Conservation (phyloP, 2,329 filamentous ascomycete genomes). For the Fusarium algeriense region DNA sequence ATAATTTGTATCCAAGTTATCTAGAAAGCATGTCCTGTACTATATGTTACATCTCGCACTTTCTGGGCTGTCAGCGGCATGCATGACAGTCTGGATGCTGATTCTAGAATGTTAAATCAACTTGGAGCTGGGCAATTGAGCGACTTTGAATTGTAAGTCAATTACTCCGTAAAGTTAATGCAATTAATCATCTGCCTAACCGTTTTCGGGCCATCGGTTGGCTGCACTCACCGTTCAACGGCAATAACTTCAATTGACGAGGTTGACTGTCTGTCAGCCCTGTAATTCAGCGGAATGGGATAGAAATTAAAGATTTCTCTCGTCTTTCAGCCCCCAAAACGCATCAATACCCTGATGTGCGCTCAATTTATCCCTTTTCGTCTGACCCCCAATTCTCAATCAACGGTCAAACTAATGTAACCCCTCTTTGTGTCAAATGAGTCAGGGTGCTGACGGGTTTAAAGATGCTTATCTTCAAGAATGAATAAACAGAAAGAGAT, state of each 20-base stretch:
- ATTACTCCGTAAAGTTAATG: neutral
- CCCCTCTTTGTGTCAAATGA: slow-evolving; percentile 12
- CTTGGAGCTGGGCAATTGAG: neutral
- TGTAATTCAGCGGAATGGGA: neutral
- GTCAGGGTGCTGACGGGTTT: slow-evolving; percentile 6
- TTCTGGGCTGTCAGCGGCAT: neutral
- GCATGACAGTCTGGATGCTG: neutral
- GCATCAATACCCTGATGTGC: slow-evolving; percentile 20
- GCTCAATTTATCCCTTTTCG: slow-evolving; percentile 18
- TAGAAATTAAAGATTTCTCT: slow-evolving; percentile 3
- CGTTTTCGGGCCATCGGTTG: slow-evolving; percentile 13
- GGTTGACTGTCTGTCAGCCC: neutral
- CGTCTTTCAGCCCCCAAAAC: neutral
- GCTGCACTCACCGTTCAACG: slow-evolving; percentile 22
- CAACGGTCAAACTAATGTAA: neutral
- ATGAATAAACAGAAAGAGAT: neutral
- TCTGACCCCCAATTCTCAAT: slow-evolving; percentile 2
- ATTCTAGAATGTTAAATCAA: neutral
- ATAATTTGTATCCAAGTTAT: too few relatives aligned
- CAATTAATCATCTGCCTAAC: neutral
- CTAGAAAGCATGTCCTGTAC: too few relatives aligned
- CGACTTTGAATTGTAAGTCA: neutral
- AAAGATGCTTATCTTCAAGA: neutral
- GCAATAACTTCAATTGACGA: slow-evolving; percentile 1
- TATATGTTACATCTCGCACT: too few relatives aligned